phyloP scores from a whole-genome alignment of 495 filamentous ascomycete genomes.

The Aspergillus heteromorphus region DNA sequence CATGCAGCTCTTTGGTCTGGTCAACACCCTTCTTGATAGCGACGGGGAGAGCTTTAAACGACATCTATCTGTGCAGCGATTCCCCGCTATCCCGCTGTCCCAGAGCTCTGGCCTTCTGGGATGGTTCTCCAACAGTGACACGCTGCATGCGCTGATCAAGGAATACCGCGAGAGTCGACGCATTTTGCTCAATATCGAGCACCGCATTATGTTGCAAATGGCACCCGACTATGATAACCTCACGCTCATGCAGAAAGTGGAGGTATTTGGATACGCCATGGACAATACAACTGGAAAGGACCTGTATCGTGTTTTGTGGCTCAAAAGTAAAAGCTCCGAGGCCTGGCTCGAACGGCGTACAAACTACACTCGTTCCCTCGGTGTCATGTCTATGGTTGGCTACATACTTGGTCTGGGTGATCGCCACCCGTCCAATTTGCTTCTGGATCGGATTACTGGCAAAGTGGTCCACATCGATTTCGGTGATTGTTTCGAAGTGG shows the following conservation, averaged over 20 bases:
- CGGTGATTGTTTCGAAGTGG: slow-evolving; percentile 98
- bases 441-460: slow-evolving; percentile 91
- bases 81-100: slow-evolving; percentile 89
- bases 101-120: slow-evolving; percentile 92
- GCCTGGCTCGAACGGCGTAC: slow-evolving; percentile 95
- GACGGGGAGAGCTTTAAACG: slow-evolving; percentile 96
- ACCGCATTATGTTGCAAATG: slow-evolving; percentile 99
- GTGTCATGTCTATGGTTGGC: slow-evolving; percentile 99
- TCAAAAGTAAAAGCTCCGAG: slow-evolving; percentile 97
- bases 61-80: slow-evolving; percentile 91
- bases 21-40: slow-evolving; percentile 86
- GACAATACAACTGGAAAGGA: slow-evolving; percentile 99
- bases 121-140: slow-evolving; percentile 98
- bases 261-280: slow-evolving; percentile 96
- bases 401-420: slow-evolving; percentile 97
- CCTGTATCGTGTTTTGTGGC: slow-evolving; percentile 93
- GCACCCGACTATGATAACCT: slow-evolving; percentile 97
- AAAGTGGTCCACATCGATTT: slow-evolving; percentile 98
- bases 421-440: slow-evolving; percentile 92
- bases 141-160: slow-evolving; percentile 88
- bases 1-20: slow-evolving; percentile 96
- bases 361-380: slow-evolving; percentile 94
- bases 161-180: slow-evolving; percentile 96
- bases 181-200: slow-evolving; percentile 97
- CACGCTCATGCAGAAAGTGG: slow-evolving; percentile 98